These are phyloP conservation scores for Lathyrus aphaca DNA, from an alignment of 306 rosid species.

Conservation along the genomic window DNA sequence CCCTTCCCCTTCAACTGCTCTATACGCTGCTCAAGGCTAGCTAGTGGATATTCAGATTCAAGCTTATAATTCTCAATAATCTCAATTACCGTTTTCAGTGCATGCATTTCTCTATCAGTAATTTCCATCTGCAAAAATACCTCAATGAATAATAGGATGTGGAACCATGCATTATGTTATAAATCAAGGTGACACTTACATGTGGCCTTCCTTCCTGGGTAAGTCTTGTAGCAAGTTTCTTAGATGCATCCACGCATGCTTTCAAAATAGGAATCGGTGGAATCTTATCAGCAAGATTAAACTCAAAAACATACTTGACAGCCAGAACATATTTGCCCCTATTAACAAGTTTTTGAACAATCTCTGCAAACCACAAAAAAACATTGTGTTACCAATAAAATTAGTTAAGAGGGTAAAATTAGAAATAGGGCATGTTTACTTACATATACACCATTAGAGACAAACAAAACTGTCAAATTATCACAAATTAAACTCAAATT, in stretches of 20 bases:
- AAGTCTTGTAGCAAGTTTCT: slow-evolving; percentile 53
- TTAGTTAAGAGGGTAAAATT: slow-evolving; percentile 5
- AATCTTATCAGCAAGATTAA: slow-evolving; percentile 63
- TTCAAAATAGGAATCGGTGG: slow-evolving; percentile 73
- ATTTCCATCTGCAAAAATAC: slow-evolving; percentile 62
- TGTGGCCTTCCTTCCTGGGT: slow-evolving; percentile 58
- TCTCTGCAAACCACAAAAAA: slow-evolving; percentile 58
- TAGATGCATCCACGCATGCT: slow-evolving; percentile 58
- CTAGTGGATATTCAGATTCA: slow-evolving; percentile 62
- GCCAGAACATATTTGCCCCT: slow-evolving; percentile 65
- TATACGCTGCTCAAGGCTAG: slow-evolving; percentile 60
- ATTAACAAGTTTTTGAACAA: slow-evolving; percentile 62
- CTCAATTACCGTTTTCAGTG: slow-evolving; percentile 62
- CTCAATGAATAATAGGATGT: slow-evolving; percentile 39
- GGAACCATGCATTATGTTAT: slow-evolving; percentile 16
- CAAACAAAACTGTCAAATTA: neutral
- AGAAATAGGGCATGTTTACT: slow-evolving; percentile 5
- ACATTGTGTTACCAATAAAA: slow-evolving; percentile 17
- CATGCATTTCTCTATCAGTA: slow-evolving; percentile 61
- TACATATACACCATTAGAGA: neutral
- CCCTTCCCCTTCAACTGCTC: slow-evolving; percentile 57
- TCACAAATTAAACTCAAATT: slow-evolving; percentile 6
- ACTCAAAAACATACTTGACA: slow-evolving; percentile 69
- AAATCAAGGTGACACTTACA: slow-evolving; percentile 53
- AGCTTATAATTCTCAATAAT: slow-evolving; percentile 66